A percentile compares a stretch with the other conserved stretches of the same genome.
phyloP scores from a whole-genome alignment of 495 filamentous ascomycete genomes.

The Trichocladium uniseriatum region DNA sequence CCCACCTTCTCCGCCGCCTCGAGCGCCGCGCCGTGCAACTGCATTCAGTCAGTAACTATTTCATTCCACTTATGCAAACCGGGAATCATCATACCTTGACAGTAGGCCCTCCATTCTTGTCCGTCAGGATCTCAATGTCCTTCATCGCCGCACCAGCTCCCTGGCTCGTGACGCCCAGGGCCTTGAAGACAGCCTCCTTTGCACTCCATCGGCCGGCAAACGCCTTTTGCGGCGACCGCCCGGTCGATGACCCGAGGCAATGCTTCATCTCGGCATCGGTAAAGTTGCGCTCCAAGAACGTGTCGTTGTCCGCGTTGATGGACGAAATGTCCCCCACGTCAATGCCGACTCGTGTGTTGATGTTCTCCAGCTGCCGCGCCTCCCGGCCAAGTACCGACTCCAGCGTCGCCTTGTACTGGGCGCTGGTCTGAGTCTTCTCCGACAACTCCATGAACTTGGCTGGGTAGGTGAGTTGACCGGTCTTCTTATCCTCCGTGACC shows the following conservation, averaged over 20 bases:
- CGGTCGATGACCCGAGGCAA: conserved; percentile 60
- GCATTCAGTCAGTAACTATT: conserved; percentile 32
- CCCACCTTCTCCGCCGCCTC: conserved; percentile 72
- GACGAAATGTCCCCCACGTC: conserved; percentile 80
- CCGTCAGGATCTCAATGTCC: conserved; percentile 85
- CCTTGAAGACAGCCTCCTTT: conserved; percentile 98
- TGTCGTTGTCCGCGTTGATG: conserved; percentile 86
- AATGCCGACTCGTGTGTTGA: conserved; percentile 77
- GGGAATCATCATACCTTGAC: conserved; percentile 60
- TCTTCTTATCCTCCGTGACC: conserved; percentile 76
- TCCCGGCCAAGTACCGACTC: conserved; percentile 47
- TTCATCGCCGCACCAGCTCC: conserved; percentile 83
- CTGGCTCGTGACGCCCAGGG: conserved; percentile 75
- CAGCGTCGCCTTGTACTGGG: conserved; percentile 52
- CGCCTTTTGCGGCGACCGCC: conserved; percentile 58
- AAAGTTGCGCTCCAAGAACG: conserved; percentile 93
- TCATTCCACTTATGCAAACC: neutral
- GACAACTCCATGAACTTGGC: conserved; percentile 48
- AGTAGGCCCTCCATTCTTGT: conserved; percentile 69
- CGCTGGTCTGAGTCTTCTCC: conserved; percentile 29
- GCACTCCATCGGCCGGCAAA: conserved; percentile 94
- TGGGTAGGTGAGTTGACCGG: conserved; percentile 64
- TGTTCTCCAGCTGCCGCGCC: conserved; percentile 57
- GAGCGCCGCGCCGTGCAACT: conserved; percentile 81
- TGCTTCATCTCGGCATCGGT: conserved; percentile 72